Conservation (phyloP, 2,329 filamentous ascomycete genomes). For the Hansfordia pulvinata region DNA sequence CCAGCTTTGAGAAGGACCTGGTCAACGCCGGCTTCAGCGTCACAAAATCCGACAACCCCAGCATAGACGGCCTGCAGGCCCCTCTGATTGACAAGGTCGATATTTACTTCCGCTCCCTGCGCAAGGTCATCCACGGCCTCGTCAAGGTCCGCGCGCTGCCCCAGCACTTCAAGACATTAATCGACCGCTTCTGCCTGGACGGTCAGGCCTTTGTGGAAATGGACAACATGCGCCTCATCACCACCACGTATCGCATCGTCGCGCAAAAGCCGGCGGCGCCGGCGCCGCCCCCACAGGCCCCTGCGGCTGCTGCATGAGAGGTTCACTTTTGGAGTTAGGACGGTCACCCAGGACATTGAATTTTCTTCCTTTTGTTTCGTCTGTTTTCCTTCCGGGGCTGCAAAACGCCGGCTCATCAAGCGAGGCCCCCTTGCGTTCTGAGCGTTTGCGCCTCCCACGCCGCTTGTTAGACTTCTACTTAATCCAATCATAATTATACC, state of each 20-base stretch:
- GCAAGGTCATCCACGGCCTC: constrained; percentile 31
- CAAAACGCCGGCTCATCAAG: no score
- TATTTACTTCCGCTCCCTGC: constrained; percentile 35
- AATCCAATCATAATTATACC: no score
- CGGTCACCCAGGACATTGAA: no score
- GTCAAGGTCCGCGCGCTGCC: constrained; percentile 32
- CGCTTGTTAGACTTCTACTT: no score
- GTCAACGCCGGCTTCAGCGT: constrained; percentile 31
- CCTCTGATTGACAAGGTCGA: constrained; percentile 40
- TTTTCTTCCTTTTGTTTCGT: background rate
- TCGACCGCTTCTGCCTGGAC: constrained; percentile 37
- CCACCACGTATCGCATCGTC: constrained; percentile 38
- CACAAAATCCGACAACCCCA: constrained; percentile 34
- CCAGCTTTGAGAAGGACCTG: constrained; percentile 29
- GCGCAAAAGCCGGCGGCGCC: constrained; percentile 26
- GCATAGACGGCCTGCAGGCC: constrained; percentile 33
- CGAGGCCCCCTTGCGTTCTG: no score
- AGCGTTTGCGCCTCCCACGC: no score
- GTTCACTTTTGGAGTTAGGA: constrained; percentile 1
- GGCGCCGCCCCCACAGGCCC: background rate
- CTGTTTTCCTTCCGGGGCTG: background rate
- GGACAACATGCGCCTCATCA: constrained; percentile 36
- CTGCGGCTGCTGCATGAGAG: no score
- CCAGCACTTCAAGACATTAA: constrained; percentile 35
- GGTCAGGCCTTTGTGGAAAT: constrained; percentile 41